Percentiles rank a stretch among this genome's conserved stretches.
phyloP scores from a whole-genome alignment of 2,329 filamentous ascomycete genomes.

The Gnomoniopsis sp. region DNA sequence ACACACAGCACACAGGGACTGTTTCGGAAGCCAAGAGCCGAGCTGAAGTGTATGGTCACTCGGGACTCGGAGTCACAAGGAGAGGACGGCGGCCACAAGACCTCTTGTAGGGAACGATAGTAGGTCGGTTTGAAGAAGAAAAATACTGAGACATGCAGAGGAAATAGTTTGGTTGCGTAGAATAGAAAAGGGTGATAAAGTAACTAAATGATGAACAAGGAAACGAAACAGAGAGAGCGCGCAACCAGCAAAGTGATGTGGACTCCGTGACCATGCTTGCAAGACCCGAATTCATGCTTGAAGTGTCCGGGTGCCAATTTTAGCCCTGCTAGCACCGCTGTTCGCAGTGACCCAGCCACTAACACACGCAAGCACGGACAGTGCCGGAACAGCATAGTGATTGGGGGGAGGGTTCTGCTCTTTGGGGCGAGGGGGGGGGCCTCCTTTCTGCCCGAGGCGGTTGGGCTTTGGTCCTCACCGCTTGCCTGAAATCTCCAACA shows the following conservation, averaged over 20 bases:
- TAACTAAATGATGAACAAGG: neutral
- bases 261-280: neutral
- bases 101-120: neutral
- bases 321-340: too few relatives aligned
- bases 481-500: too few relatives aligned
- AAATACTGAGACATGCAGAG: neutral
- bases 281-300: too few relatives aligned
- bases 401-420: too few relatives aligned
- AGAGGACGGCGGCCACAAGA: neutral
- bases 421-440: too few relatives aligned
- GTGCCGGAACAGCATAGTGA: too few relatives aligned
- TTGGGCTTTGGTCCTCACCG: too few relatives aligned
- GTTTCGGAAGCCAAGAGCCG: neutral
- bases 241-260: neutral
- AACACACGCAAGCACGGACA: too few relatives aligned
- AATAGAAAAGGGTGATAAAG: constrained; percentile 1
- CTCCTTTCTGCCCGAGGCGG: too few relatives aligned
- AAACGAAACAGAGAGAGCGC: constrained; percentile 8
- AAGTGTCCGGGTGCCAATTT: too few relatives aligned
- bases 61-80: neutral
- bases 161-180: neutral
- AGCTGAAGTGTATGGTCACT: too few relatives aligned
- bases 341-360: too few relatives aligned
- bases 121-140: neutral
- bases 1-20: constrained; percentile 4